These are phyloP conservation scores for Mycena kentingensis DNA, from an alignment of 768 basidiomycete species.

Conservation along the genomic window DNA sequence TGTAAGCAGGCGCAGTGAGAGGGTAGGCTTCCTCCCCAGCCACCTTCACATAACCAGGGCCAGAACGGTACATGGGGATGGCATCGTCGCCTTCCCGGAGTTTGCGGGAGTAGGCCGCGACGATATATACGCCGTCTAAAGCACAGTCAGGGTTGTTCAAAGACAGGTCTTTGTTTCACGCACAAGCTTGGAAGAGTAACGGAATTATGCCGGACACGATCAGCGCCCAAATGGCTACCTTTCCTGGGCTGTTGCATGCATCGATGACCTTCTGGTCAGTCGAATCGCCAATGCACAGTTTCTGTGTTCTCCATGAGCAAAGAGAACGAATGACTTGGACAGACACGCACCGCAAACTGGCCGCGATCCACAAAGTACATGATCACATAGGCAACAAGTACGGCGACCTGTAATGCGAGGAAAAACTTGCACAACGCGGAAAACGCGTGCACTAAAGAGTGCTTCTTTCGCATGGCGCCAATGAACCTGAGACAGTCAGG, in stretches of 20 bases:
- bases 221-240: constrained; percentile 32
- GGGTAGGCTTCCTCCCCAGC: neutral
- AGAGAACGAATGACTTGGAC: too few species aligned
- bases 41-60: neutral
- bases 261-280: constrained; percentile 28
- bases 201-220: constrained; percentile 39
- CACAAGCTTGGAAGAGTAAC: constrained; percentile 41
- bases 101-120: constrained; percentile 37
- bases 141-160: constrained; percentile 4
- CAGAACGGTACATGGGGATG: neutral
- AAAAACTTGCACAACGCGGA: constrained; percentile 14
- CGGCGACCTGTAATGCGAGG: constrained; percentile 2
- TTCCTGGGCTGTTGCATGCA: constrained; percentile 32
- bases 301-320: constrained; percentile 30
- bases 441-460: constrained; percentile 37
- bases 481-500: constrained; percentile 34
- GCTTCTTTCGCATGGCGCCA: constrained; percentile 41
- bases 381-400: constrained; percentile 21
- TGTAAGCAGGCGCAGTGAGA: neutral
- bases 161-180: constrained; percentile 24
- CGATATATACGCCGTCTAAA: constrained; percentile 43
- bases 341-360: too few species aligned
- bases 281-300: constrained; percentile 34
- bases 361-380: constrained; percentile 34
- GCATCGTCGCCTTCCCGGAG: constrained; percentile 31